Percentiles rank a stretch among this genome's conserved stretches.
phyloP scores from a whole-genome alignment of 192 early-diverging fungal species.

The Podila clonocystis region DNA sequence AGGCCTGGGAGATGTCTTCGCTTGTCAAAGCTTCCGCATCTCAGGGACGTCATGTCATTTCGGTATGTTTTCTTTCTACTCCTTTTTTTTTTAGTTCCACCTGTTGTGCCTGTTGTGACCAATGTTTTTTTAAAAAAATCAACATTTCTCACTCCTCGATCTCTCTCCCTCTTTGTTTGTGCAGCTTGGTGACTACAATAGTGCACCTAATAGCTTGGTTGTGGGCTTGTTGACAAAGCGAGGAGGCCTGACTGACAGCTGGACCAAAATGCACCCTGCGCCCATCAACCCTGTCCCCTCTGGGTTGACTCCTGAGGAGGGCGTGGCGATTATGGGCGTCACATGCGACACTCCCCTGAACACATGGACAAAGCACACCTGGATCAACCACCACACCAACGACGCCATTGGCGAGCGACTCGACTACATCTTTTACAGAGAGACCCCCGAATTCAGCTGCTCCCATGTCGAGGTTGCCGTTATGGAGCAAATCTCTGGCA shows the following conservation, averaged over 20 bases:
- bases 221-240: slow-evolving; percentile 55
- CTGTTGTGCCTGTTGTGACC: neutral
- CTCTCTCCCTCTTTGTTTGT: neutral
- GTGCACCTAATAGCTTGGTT: slow-evolving; percentile 53
- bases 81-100: neutral
- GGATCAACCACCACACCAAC: slow-evolving; percentile 42
- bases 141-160: neutral
- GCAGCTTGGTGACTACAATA: slow-evolving; percentile 67
- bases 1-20: slow-evolving; percentile 56
- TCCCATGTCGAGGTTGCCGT: slow-evolving; percentile 35
- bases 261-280: slow-evolving; percentile 51
- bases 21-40: slow-evolving; percentile 40
- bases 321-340: slow-evolving; percentile 58
- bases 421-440: slow-evolving; percentile 63
- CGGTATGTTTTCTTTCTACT: slow-evolving; percentile 22
- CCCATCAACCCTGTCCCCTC: slow-evolving; percentile 31
- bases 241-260: slow-evolving; percentile 63
- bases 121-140: neutral
- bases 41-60: slow-evolving; percentile 56
- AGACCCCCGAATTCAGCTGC: slow-evolving; percentile 54
- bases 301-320: slow-evolving; percentile 39
- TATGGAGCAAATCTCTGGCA: slow-evolving; percentile 38
- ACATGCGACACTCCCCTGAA: slow-evolving; percentile 66
- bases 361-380: slow-evolving; percentile 57
- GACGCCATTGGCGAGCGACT: slow-evolving; percentile 56